These are phyloP conservation scores for Escovopsis sp. DNA, from an alignment of 2,329 filamentous ascomycete genomes.

Conservation along the genomic window DNA sequence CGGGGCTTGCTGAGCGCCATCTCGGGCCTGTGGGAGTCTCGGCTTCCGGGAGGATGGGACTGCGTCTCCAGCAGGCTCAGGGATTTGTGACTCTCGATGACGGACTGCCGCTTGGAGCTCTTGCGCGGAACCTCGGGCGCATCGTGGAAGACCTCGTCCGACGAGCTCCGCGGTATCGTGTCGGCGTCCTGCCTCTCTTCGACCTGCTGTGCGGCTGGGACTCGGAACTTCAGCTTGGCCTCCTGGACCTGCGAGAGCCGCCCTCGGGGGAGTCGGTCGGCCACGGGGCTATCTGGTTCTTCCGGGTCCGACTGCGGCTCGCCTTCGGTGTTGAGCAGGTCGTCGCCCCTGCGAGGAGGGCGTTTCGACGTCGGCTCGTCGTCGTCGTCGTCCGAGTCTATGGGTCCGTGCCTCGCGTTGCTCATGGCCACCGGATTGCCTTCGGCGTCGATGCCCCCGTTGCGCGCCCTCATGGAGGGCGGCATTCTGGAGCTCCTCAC, in stretches of 20 bases:
- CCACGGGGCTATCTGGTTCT: slow-evolving; percentile 21
- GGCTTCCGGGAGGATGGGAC: slow-evolving; percentile 9
- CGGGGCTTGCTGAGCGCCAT: slow-evolving; percentile 2
- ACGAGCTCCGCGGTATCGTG: neutral
- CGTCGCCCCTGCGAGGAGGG: slow-evolving; percentile 13
- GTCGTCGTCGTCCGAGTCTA: slow-evolving; percentile 45
- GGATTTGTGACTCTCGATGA: slow-evolving; percentile 19
- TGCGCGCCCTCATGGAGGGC: slow-evolving; percentile 47
- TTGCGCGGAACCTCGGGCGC: slow-evolving; percentile 52
- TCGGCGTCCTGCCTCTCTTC: slow-evolving; percentile 3
- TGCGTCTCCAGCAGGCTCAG: slow-evolving; percentile 17
- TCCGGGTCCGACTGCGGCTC: slow-evolving; percentile 29
- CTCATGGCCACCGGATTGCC: slow-evolving; percentile 52
- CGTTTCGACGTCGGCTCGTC: slow-evolving; percentile 14
- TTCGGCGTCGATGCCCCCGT: slow-evolving; percentile 45
- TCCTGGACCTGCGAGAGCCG: slow-evolving; percentile 1
- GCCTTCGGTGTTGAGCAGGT: slow-evolving; percentile 31
- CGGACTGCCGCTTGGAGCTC: slow-evolving; percentile 52
- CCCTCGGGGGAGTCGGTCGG: slow-evolving; percentile 14
- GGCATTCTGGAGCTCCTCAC: slow-evolving; percentile 82
- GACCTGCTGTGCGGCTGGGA: slow-evolving; percentile 11
- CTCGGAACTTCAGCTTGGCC: slow-evolving; percentile 2
- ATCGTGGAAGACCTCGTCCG: slow-evolving; percentile 21
- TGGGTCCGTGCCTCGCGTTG: slow-evolving; percentile 43
- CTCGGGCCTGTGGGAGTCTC: slow-evolving; percentile 5